A percentile compares a stretch with the other conserved stretches of the same genome.
These are phyloP conservation scores for Rusavskia elegans DNA, from an alignment of 495 filamentous ascomycete species.

Conservation along the genomic window DNA sequence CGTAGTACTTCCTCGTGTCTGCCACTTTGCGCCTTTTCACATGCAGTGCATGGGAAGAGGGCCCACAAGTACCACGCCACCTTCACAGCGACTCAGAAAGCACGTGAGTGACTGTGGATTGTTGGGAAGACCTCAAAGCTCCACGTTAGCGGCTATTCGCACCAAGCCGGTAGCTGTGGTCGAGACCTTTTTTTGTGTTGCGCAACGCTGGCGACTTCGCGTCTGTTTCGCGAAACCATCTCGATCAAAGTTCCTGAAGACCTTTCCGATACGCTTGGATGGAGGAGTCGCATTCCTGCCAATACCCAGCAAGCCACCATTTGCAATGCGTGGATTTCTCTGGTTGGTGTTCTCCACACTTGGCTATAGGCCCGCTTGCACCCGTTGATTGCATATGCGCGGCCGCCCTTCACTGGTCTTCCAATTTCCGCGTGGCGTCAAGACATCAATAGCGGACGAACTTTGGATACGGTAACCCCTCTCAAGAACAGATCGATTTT, in stretches of 20 bases:
- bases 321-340: background rate
- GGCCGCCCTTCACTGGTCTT: background rate
- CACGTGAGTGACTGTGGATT: background rate
- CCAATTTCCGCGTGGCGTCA: slow-evolving; percentile 9
- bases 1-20: background rate
- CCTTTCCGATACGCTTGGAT: background rate
- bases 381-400: slow-evolving; percentile 6
- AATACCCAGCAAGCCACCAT: background rate
- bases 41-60: background rate
- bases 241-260: background rate
- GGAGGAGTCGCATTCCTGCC: background rate
- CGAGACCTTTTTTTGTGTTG: background rate
- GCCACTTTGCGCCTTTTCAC: background rate
- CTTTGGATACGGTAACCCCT: too few species aligned
- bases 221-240: background rate
- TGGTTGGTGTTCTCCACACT: slow-evolving; percentile 1
- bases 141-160: background rate
- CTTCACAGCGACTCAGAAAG: too few species aligned
- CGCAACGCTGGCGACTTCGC: background rate
- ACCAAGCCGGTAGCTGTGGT: background rate
- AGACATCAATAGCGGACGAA: background rate
- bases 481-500: too few species aligned
- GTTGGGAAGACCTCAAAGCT: too few species aligned
- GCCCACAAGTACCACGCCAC: background rate
- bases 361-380: slow-evolving; percentile 13